Percentiles rank a stretch among this genome's conserved stretches.
Evolutionary conservation across 2,329 filamentous ascomycete species (phyloP).

Genomic region (Bipolaris gigantea): DNA sequence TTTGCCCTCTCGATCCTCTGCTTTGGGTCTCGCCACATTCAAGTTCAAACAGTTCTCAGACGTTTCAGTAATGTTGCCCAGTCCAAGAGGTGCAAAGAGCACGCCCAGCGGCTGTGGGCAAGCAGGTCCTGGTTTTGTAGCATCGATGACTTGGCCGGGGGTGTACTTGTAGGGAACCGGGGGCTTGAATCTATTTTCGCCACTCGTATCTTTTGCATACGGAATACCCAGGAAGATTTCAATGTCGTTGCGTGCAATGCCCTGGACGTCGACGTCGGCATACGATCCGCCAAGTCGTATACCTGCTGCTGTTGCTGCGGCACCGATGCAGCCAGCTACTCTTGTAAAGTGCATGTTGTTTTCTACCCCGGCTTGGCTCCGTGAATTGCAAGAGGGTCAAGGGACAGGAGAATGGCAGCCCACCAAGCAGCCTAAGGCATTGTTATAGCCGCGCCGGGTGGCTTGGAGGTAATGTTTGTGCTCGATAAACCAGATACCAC

Average conservation of each 20-base stretch:
- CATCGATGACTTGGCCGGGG: conserved; percentile 43
- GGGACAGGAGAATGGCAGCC: not conserved
- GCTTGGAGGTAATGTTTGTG: not conserved
- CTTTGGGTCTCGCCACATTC: conserved; percentile 60
- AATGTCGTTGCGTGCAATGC: conserved; percentile 49
- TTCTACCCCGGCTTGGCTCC: not conserved
- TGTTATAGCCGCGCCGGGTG: conserved; percentile 2
- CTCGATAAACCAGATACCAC: not conserved
- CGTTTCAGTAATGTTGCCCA: conserved; percentile 41
- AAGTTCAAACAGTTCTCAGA: conserved; percentile 63
- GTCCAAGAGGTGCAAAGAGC: conserved; percentile 32
- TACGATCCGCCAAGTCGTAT: conserved; percentile 5
- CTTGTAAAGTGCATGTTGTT: conserved; percentile 9
- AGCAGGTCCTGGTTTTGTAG: conserved; percentile 47
- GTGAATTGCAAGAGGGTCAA: not conserved
- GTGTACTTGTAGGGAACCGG: conserved; percentile 42
- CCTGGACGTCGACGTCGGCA: conserved; percentile 48
- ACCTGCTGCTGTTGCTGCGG: conserved; percentile 7
- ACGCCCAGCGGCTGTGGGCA: conserved; percentile 50
- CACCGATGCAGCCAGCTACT: conserved; percentile 12
- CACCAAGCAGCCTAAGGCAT: not conserved
- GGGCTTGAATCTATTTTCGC: conserved; percentile 52
- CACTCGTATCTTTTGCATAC: conserved; percentile 53
- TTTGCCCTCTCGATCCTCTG: conserved; percentile 31
- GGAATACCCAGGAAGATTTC: conserved; percentile 54